Evolutionary conservation across 257 asterid species (phyloP).

Genomic region (Ligustrum vulgare): DNA sequence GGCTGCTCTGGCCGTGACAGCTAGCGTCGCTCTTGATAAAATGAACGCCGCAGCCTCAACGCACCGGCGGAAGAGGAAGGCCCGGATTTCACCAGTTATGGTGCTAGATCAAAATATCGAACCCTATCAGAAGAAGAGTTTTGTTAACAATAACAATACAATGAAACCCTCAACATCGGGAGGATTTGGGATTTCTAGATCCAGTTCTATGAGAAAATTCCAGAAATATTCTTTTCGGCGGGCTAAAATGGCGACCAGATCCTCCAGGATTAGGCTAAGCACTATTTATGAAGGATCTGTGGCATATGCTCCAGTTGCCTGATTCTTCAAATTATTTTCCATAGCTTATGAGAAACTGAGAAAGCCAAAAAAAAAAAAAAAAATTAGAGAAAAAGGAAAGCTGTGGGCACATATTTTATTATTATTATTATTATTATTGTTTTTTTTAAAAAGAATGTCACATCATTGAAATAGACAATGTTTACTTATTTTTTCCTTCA

Average conservation of each 20-base stretch:
- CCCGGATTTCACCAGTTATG: conserved; percentile 46
- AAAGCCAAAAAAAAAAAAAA: no score
- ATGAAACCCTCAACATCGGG: conserved; percentile 8
- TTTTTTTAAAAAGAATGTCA: no score
- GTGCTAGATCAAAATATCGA: conserved; percentile 10
- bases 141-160: background rate
- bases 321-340: background rate
- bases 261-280: conserved; percentile 44
- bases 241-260: conserved; percentile 61
- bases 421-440: no score
- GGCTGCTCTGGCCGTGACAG: conserved; percentile 76
- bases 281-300: conserved; percentile 73
- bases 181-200: conserved; percentile 41
- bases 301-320: conserved; percentile 1
- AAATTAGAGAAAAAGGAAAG: no score
- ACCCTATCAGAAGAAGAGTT: background rate
- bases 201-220: conserved; percentile 48
- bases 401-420: no score
- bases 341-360: background rate
- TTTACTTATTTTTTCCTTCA: no score
- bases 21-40: conserved; percentile 54
- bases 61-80: conserved; percentile 30
- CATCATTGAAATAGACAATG: no score
- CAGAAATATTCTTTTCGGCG: conserved; percentile 52
- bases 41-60: conserved; percentile 13